Conservation (phyloP, 352 stramenopile species). For the Thalassiosira mediterranea region DNA sequence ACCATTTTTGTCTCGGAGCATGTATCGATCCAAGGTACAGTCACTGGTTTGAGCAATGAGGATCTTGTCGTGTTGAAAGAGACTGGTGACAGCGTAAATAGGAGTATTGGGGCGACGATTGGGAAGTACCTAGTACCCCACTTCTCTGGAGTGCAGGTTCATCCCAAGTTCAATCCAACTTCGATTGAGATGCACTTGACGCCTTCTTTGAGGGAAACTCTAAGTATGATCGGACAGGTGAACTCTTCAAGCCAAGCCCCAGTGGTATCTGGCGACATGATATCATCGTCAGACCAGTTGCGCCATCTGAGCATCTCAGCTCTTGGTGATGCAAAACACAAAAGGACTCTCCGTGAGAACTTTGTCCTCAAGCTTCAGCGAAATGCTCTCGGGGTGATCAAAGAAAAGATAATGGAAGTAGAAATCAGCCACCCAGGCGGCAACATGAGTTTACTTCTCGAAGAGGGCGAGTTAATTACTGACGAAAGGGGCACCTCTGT, state of each 20-base stretch:
- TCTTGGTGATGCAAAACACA: constrained; percentile 9
- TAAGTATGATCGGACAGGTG: neutral
- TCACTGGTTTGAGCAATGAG: constrained; percentile 8
- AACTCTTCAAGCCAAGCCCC: neutral
- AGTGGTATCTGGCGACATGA: neutral
- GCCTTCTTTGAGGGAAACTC: neutral
- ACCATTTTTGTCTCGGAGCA: constrained; percentile 8
- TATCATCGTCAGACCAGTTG: neutral
- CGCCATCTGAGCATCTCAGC: neutral
- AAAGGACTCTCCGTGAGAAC: neutral
- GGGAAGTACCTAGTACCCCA: no score
- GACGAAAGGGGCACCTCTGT: neutral
- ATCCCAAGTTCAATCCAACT: constrained; percentile 8
- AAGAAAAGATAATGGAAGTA: constrained; percentile 1
- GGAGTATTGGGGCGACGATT: neutral
- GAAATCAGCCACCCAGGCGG: neutral
- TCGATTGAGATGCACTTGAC: constrained; percentile 15
- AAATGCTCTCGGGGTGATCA: neutral
- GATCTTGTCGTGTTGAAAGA: constrained; percentile 1
- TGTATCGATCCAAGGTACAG: constrained; percentile 4
- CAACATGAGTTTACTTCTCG: neutral
- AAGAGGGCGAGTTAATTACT: constrained; percentile 6
- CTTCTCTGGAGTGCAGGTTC: no score
- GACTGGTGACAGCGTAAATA: neutral
- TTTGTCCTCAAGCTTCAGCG: neutral